phyloP scores from a whole-genome alignment of 805 yeast genomes.

The Hanseniaspora vineae region DNA sequence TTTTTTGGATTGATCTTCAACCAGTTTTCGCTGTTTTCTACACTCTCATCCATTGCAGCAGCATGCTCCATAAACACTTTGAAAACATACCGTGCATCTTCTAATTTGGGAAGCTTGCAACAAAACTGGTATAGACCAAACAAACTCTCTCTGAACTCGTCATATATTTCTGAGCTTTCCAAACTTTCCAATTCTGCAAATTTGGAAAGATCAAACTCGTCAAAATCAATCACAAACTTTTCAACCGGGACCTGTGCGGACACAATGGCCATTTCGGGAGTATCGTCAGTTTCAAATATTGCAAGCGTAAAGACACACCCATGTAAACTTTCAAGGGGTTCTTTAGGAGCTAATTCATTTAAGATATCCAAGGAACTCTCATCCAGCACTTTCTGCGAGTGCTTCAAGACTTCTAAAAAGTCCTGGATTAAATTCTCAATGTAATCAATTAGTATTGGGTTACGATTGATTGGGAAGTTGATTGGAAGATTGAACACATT shows the following conservation, averaged over 20 bases:
- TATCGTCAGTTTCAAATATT: neutral
- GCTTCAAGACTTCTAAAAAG: constrained; percentile 6
- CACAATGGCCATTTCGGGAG: neutral
- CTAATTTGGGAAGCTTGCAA: constrained; percentile 12
- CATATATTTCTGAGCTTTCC: constrained; percentile 9
- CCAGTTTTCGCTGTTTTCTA: neutral
- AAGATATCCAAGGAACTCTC: neutral
- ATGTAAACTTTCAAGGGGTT: neutral
- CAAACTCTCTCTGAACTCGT: constrained; percentile 21
- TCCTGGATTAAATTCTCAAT: constrained; percentile 23
- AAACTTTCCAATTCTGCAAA: constrained; percentile 4
- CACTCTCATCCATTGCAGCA: no score
- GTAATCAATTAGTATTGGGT: constrained; percentile 31
- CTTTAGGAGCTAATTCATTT: neutral
- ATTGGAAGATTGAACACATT: constrained; percentile 30
- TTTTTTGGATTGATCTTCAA: neutral
- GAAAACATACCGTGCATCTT: neutral
- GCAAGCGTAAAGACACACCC: neutral
- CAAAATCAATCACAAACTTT: constrained; percentile 19
- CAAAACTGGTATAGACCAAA: constrained; percentile 16
- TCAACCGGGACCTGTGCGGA: constrained; percentile 8
- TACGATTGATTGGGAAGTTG: constrained; percentile 31
- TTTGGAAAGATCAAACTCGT: constrained; percentile 18
- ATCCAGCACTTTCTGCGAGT: neutral
- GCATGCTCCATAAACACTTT: constrained; percentile 1